phyloP scores from a whole-genome alignment of 495 filamentous ascomycete genomes.

The Saxophila tyrrhenica region DNA sequence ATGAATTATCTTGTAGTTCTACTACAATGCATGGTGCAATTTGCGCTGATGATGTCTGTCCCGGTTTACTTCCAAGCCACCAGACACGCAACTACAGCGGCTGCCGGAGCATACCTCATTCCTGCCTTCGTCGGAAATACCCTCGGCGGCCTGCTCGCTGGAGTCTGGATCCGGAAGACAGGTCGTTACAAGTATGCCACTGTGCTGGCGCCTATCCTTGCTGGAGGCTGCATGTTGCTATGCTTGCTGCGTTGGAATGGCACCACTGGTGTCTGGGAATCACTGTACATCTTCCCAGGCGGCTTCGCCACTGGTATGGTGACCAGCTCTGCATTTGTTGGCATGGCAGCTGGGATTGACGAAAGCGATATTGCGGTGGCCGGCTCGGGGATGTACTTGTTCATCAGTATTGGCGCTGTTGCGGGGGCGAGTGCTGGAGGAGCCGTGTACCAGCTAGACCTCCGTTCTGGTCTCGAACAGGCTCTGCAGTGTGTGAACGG shows the following conservation, averaged over 20 bases:
- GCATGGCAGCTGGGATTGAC: constrained; percentile 14
- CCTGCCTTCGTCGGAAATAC: constrained; percentile 57
- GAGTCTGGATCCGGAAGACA: constrained; percentile 46
- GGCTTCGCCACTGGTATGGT: constrained; percentile 20
- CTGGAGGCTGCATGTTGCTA: constrained; percentile 42
- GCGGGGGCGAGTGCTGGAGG: not conserved
- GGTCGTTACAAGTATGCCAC: constrained; percentile 49
- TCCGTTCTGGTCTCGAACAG: not conserved
- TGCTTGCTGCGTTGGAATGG: constrained; percentile 51
- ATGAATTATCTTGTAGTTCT: constrained; percentile 42
- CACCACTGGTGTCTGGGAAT: constrained; percentile 46
- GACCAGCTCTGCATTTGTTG: constrained; percentile 20
- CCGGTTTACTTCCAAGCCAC: constrained; percentile 65
- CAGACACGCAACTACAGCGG: constrained; percentile 39
- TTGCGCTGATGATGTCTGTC: constrained; percentile 47
- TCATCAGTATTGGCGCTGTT: not conserved
- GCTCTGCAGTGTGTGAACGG: not conserved
- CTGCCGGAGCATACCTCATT: constrained; percentile 49
- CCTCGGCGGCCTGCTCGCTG: constrained; percentile 48
- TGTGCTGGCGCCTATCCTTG: constrained; percentile 38
- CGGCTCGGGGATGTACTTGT: not conserved
- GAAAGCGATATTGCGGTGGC: constrained; percentile 14
- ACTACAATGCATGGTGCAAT: constrained; percentile 46
- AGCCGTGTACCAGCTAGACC: not conserved
- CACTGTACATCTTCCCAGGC: constrained; percentile 50